Base-by-base conservation (phyloP, 345 rosid species). In the Garcia nutans region DNA sequence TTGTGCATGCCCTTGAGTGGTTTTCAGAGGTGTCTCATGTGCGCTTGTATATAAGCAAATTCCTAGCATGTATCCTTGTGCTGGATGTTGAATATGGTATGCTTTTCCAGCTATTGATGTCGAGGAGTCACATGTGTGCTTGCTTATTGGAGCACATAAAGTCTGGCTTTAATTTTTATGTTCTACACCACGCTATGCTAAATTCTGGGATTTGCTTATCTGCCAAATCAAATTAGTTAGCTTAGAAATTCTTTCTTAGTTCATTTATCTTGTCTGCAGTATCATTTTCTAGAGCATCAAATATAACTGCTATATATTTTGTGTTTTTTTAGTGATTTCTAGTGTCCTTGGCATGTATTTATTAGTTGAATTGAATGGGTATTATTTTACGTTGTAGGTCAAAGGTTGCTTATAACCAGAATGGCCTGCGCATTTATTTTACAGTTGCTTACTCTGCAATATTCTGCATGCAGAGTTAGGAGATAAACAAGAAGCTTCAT, bases 361-460 rank as follows among this genome's bases (percentile, higher is more conserved):
- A 12, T 20, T 55, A 63, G 66, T 63, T 63, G 10, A 6, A 11
- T 47, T 47, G 50, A 47, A 15, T 63, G 22, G 37, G 19, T 20
- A 4, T 55, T 2, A 23, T 33, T 70, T 23, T n/a, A 60, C 17
- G 31, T 37, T 37, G 41, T 37, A 5, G 41, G 41, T 54, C 15
- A 31, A 16, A 37, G 11, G 11, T 55, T 20, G 24, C 45, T 56
- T 71, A 11, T 28, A 57, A n/a, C 47, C n/a, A 57, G 16, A 41
- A 41, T 71, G 16, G 6, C 60, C 24, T 54, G 28, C 55, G 10
- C 31, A n/a, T 37, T 22, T n/a, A 8, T 0, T 10, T 22, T 52
- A 15, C 20, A 20, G 56, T 50, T 69, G 15, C 52, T 56, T 71
- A 15, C n/a, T 71, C 50, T 71, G 64, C 26, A 31, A 64, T 64